phyloP scores from a whole-genome alignment of 164 flowering plant genomes.

The Vitis vinifera region ASM3070453v1 NC_081820.1:8372001-8372500 shows the following conservation, averaged over 20 bases:
- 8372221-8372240: neutral
- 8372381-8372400: slow-evolving; percentile 60
- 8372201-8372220: neutral
- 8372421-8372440: slow-evolving; percentile 39
- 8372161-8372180: neutral
- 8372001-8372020: no score
- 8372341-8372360: slow-evolving; percentile 62
- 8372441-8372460: no score
- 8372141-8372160: no score
- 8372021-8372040: no score
- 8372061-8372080: no score
- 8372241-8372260: neutral
- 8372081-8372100: no score
- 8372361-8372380: slow-evolving; percentile 60
- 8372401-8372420: slow-evolving; percentile 56
- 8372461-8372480: no score
- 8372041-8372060: no score
- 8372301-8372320: slow-evolving; percentile 48
- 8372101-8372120: no score
- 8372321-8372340: slow-evolving; percentile 50
- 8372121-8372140: no score
- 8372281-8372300: slow-evolving; percentile 50
- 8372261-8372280: slow-evolving; percentile 62
- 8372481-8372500: no score
- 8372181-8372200: neutral